Evolutionary conservation across 805 yeast species (phyloP).

Genomic region (Sugiyamaella boreocaroliniensis): DNA sequence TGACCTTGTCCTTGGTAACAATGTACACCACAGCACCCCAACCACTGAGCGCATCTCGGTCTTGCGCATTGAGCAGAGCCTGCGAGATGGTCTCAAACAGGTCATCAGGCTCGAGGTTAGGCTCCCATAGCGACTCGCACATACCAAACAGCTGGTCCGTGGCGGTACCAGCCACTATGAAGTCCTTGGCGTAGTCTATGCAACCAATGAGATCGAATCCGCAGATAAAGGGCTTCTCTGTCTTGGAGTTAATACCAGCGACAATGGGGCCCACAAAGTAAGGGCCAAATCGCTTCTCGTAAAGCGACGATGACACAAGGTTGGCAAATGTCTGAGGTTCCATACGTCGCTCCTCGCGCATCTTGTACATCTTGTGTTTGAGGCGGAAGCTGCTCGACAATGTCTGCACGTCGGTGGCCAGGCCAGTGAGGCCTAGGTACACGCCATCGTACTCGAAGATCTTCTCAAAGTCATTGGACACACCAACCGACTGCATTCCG

Average conservation of each 20-base stretch:
- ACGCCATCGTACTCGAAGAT: conserved; percentile 73
- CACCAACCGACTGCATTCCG: conserved; percentile 89
- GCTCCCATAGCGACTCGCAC: conserved; percentile 97
- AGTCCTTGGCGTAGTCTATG: conserved; percentile 90
- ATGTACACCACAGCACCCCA: conserved; percentile 97
- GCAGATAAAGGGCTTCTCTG: conserved; percentile 82
- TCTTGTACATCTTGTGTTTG: conserved; percentile 80
- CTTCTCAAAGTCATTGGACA: conserved; percentile 89
- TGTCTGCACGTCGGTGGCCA: conserved; percentile 90
- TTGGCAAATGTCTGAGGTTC: conserved; percentile 94
- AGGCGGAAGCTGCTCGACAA: conserved; percentile 70
- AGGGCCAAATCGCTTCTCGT: conserved; percentile 86
- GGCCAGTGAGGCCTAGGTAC: conserved; percentile 86
- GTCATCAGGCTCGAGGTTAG: conserved; percentile 88
- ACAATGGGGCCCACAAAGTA: conserved; percentile 95
- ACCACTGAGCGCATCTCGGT: conserved; percentile 95
- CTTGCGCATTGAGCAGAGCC: conserved; percentile 88
- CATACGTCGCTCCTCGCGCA: conserved; percentile 83
- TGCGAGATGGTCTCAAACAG: conserved; percentile 93
- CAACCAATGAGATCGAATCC: conserved; percentile 96
- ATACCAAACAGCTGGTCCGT: conserved; percentile 95
- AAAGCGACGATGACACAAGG: conserved; percentile 80
- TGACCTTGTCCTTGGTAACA: conserved; percentile 85
- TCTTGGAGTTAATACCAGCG: conserved; percentile 83
- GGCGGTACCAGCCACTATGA: conserved; percentile 93